These are phyloP conservation scores for Sugiyamaella neomexicana DNA, from an alignment of 1,139 yeast species.

Conservation along the genomic window DNA sequence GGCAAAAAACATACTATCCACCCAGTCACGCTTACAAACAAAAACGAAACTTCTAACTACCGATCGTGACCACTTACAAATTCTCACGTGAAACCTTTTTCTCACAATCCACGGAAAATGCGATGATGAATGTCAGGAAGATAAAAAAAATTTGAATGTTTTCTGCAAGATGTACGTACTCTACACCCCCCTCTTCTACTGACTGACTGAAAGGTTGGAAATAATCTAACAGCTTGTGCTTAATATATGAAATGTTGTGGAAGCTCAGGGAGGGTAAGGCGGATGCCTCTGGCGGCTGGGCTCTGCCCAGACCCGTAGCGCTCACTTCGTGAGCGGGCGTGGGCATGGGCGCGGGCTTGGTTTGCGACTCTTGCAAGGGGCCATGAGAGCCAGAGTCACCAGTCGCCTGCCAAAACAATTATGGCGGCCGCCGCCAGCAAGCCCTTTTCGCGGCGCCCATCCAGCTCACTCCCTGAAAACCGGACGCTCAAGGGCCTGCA, in stretches of 20 bases:
- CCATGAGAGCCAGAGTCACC: neutral
- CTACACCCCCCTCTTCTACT: neutral
- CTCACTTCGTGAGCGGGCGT: neutral
- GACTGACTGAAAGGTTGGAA: neutral
- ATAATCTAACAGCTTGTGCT: neutral
- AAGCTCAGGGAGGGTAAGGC: conserved; percentile 5
- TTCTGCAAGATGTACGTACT: conserved; percentile 1
- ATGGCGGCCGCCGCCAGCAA: too few species aligned
- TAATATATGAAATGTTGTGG: neutral
- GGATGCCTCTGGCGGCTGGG: neutral
- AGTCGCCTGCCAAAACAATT: too few species aligned
- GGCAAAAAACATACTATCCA: too few species aligned
- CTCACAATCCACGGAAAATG: neutral
- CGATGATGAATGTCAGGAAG: neutral
- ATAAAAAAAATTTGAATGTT: neutral
- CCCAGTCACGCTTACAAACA: too few species aligned
- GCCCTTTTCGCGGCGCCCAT: too few species aligned
- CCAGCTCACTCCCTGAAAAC: too few species aligned
- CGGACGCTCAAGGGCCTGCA: too few species aligned
- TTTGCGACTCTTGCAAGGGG: too few species aligned
- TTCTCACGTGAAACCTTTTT: neutral
- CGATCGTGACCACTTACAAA: conserved; percentile 1
- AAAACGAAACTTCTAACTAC: too few species aligned
- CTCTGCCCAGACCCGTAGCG: neutral
- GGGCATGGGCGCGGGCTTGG: neutral